Conservation (phyloP, 345 rosid genomes). For the Fremontodendron californicum region DNA sequence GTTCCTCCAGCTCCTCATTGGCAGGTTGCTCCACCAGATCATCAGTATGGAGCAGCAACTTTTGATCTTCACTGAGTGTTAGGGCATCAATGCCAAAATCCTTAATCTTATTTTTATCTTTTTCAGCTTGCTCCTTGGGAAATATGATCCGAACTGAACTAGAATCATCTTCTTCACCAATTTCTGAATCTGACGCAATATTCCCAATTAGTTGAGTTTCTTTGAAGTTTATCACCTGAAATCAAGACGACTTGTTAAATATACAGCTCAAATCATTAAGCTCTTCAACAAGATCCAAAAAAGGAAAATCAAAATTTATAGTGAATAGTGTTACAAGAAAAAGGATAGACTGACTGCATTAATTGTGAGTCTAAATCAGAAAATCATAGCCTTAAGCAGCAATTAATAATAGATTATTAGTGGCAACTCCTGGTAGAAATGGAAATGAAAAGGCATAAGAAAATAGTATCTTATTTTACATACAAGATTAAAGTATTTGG, state of each 20-base stretch:
- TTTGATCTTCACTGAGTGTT: constrained; percentile 21
- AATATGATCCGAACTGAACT: constrained; percentile 57
- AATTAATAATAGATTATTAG: background rate
- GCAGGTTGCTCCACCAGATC: constrained; percentile 15
- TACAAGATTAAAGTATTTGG: background rate
- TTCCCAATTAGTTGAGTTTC: constrained; percentile 73
- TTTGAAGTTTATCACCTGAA: constrained; percentile 76
- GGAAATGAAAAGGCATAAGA: background rate
- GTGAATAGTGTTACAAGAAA: background rate
- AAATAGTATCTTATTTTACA: too few species aligned
- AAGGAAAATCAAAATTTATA: background rate
- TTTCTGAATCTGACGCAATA: constrained; percentile 55
- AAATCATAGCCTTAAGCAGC: background rate
- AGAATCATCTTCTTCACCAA: constrained; percentile 36
- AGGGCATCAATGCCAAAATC: constrained; percentile 6
- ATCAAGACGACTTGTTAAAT: constrained; percentile 15
- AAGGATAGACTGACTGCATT: background rate
- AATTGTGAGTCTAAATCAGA: background rate
- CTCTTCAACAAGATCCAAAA: background rate
- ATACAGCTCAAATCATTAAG: background rate
- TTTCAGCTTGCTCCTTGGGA: constrained; percentile 39
- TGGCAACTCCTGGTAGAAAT: background rate
- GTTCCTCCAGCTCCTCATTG: constrained; percentile 24
- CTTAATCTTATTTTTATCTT: constrained; percentile 19
- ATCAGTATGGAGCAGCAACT: constrained; percentile 13